A percentile compares a stretch with the other conserved stretches of the same genome.
Conservation (phyloP, 2,329 filamentous ascomycete species). For the Coccinonectria pachysandricola region DNA sequence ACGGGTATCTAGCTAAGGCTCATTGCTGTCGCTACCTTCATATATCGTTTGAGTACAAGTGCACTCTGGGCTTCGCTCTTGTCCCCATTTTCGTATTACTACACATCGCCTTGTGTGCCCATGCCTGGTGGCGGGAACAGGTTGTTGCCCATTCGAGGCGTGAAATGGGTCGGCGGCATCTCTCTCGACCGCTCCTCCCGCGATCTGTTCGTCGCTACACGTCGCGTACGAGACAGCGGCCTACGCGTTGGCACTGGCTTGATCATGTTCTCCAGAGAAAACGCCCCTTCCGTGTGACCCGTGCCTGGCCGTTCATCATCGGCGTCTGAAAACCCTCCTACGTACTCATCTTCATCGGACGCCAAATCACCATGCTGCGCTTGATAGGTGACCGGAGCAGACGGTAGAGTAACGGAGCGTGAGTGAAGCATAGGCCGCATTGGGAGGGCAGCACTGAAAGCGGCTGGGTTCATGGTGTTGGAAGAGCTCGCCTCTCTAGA, state of each 20-base stretch:
- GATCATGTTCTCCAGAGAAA: constrained; percentile 52
- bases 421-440: constrained; percentile 62
- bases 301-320: constrained; percentile 45
- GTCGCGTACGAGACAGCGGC: constrained; percentile 34
- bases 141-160: constrained; percentile 30
- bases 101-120: constrained; percentile 27
- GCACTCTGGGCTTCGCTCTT: no score
- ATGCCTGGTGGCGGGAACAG: constrained; percentile 23
- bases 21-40: no score
- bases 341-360: constrained; percentile 68
- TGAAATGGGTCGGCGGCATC: constrained; percentile 28
- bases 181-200: constrained; percentile 24
- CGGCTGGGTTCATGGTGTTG: constrained; percentile 53
- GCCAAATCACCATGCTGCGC: constrained; percentile 49
- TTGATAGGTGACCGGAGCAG: constrained; percentile 45
- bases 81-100: no score
- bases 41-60: no score
- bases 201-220: constrained; percentile 22
- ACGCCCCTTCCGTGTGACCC: constrained; percentile 34
- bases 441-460: constrained; percentile 37
- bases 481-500: constrained; percentile 50
- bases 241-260: constrained; percentile 43
- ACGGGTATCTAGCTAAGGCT: no score
- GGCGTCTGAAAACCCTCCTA: constrained; percentile 68
- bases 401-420: constrained; percentile 77